Conservation (phyloP, 352 stramenopile genomes). For the Phytopythium montanum region DNA sequence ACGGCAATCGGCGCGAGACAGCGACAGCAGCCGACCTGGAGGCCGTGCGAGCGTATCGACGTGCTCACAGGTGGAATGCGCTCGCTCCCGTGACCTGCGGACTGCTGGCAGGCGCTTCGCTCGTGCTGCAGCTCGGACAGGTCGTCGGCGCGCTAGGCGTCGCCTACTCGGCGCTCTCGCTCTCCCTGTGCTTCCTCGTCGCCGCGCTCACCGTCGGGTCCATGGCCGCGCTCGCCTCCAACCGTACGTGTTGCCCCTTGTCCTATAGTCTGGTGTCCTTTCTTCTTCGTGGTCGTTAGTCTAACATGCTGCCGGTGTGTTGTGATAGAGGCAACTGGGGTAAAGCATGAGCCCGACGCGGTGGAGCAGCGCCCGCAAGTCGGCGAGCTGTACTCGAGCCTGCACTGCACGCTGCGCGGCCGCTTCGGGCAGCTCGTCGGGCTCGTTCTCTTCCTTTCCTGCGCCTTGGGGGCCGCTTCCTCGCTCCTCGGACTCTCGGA, state of each 20-base stretch:
- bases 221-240: constrained; percentile 39
- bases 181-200: constrained; percentile 32
- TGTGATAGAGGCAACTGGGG: background rate
- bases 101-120: constrained; percentile 44
- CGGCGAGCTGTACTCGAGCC: constrained; percentile 25
- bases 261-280: background rate
- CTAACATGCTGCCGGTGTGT: background rate
- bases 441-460: constrained; percentile 34
- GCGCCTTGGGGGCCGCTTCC: constrained; percentile 32
- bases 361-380: background rate
- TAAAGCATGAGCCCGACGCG: background rate
- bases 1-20: background rate
- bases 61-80: constrained; percentile 23
- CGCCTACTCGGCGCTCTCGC: constrained; percentile 15
- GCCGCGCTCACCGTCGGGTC: constrained; percentile 47
- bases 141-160: constrained; percentile 35
- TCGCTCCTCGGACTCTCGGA: constrained; percentile 48
- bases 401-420: constrained; percentile 21
- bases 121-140: constrained; percentile 48
- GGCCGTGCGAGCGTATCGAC: constrained; percentile 7
- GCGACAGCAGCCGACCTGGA: background rate
- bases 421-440: constrained; percentile 34
- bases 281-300: background rate
- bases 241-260: constrained; percentile 4
- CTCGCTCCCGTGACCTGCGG: constrained; percentile 47